Evolutionary conservation across 768 basidiomycete species (phyloP).

Genomic region (Mycena metata): DNA sequence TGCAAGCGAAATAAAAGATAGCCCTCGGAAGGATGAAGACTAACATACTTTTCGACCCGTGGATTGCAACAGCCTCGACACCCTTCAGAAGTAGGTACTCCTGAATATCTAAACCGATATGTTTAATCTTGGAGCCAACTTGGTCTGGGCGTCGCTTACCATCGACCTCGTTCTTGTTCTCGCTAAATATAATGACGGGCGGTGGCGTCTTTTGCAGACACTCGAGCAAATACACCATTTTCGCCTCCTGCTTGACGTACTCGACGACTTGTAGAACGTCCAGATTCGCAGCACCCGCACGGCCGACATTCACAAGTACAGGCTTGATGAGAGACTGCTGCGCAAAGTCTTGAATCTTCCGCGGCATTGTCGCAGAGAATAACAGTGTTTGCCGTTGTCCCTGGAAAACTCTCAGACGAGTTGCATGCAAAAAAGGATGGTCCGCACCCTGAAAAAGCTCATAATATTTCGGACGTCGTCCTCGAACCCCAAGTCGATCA

Average conservation of each 20-base stretch:
- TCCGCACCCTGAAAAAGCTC: constrained; percentile 94
- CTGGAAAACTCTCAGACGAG: constrained; percentile 54
- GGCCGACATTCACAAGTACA: constrained; percentile 95
- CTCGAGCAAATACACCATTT: constrained; percentile 99
- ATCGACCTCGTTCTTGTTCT: constrained; percentile 99
- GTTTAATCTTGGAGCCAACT: constrained; percentile 13
- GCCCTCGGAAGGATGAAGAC: background rate
- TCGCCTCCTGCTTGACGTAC: constrained; percentile 99
- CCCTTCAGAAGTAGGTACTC: constrained; percentile 97
- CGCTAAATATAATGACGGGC: constrained; percentile 97
- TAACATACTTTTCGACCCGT: constrained; percentile 92
- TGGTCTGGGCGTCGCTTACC: constrained; percentile 61
- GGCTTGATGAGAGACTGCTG: constrained; percentile 96
- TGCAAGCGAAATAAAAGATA: constrained; percentile 47
- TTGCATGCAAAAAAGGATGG: background rate
- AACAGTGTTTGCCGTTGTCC: constrained; percentile 96
- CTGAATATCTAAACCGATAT: constrained; percentile 83
- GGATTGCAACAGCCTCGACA: constrained; percentile 98
- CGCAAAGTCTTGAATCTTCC: constrained; percentile 99
- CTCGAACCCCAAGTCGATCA: constrained; percentile 99
- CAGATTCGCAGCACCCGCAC: constrained; percentile 97
- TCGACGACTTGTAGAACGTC: constrained; percentile 98
- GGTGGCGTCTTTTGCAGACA: constrained; percentile 98
- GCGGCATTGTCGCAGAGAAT: constrained; percentile 99
- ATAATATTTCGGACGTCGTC: constrained; percentile 99